Conservation (phyloP, 495 filamentous ascomycete species). For the Neurospora intermedia region DNA sequence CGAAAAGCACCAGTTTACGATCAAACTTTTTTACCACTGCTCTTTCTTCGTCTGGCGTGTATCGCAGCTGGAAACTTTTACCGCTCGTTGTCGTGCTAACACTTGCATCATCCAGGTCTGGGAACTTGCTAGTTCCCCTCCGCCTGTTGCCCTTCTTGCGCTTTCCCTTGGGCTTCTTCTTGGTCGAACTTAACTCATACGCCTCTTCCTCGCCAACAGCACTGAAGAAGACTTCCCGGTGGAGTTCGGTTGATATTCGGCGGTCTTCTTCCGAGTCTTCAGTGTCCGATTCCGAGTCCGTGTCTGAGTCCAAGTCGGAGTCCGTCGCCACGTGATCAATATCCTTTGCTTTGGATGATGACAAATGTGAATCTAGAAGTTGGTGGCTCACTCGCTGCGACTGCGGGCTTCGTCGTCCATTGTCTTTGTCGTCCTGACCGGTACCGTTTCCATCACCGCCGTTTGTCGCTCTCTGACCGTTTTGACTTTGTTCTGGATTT, state of each 20-base stretch:
- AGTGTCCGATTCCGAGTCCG: not conserved
- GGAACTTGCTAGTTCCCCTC: not conserved
- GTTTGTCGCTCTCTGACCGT: not conserved
- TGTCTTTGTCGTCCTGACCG: not conserved
- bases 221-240: not conserved
- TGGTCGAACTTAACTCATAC: not conserved
- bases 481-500: not conserved
- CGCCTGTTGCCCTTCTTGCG: not conserved
- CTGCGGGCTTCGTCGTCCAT: not conserved
- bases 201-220: not conserved
- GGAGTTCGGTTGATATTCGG: not conserved
- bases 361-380: no score
- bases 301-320: not conserved
- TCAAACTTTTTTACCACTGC: conserved; percentile 67
- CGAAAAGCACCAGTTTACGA: conserved; percentile 61
- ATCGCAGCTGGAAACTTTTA: conserved; percentile 18
- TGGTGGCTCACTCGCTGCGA: no score
- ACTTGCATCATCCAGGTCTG: not conserved
- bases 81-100: not conserved
- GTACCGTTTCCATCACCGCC: not conserved
- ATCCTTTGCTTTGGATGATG: not conserved
- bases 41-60: conserved; percentile 65
- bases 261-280: not conserved
- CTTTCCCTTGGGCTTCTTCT: not conserved
- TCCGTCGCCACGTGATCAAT: not conserved